Base-by-base conservation (phyloP, 768 basidiomycete species). In the Mycena crocata region DNA sequence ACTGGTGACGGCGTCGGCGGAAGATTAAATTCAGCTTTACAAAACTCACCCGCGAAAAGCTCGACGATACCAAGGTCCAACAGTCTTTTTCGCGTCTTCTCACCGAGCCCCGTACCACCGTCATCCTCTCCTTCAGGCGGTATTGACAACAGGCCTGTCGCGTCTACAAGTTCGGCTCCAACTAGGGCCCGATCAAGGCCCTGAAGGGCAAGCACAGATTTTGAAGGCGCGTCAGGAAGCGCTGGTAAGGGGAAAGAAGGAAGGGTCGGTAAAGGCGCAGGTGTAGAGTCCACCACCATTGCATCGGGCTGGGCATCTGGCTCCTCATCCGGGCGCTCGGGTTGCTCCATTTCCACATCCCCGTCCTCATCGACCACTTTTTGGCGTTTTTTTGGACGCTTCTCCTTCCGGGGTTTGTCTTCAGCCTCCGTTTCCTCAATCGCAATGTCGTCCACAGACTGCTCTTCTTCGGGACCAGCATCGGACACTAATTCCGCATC, bases 1-100 rank as follows among this genome's bases (percentile, higher is more conserved):
- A 99, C 98, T 96, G 71, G 28, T 17, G 7, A 46, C 28, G 19
- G 21, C 14, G 49, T 65, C 6, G 57, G 5, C n/a, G 67, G 37
- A 68, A 50, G 26, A 34, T 14, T 59, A 32, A 56, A 21, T 13
- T 28, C 60, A 13, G 42, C 26, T 46, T 2, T 1, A 28, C 37
- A 21, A 45, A 77, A 37, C 19, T 67, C 71, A 94, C 95, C 95
- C 58, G 95, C 94, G 77, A 98, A 98, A 62, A 97, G 82, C 64
- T 95, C 91, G 6, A 82, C 84, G n/a, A 98, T 89, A 3, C 95
- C 95, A 24, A 95, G 83, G 30, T 94, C 92, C 32, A 82, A 77
- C 57, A 98, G 74, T 45, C 93, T 82, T 70, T 78, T 88, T 69
- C 86, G 81, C 52, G 86, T 93, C 74, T 82, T 88, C 71, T 82